Evolutionary conservation across 306 rosid species (phyloP).

Genomic region (Vachellia pachyceras): DNA sequence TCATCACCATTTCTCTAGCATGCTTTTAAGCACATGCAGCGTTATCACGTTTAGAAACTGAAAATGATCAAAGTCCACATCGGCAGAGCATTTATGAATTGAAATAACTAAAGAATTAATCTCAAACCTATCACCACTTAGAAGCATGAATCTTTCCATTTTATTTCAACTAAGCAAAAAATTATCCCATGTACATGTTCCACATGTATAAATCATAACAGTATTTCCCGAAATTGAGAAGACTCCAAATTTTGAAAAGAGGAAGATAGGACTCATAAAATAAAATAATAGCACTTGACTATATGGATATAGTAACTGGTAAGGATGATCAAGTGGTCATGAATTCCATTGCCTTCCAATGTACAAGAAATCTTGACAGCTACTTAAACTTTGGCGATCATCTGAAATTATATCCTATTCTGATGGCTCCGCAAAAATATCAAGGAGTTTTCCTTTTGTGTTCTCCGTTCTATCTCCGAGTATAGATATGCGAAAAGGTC

Average conservation of each 20-base stretch:
- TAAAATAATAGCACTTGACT: slow-evolving; percentile 30
- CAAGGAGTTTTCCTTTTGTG: slow-evolving; percentile 28
- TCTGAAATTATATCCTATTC: slow-evolving; percentile 23
- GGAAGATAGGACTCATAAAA: not conserved
- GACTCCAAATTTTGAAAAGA: slow-evolving; percentile 9
- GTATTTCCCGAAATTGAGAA: slow-evolving; percentile 29
- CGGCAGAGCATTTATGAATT: not conserved
- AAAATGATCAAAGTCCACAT: not conserved
- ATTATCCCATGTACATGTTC: slow-evolving; percentile 33
- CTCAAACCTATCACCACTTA: slow-evolving; percentile 1
- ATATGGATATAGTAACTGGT: slow-evolving; percentile 23
- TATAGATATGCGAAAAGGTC: not conserved
- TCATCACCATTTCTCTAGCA: not conserved
- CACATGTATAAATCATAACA: not conserved
- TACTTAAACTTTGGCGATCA: slow-evolving; percentile 10
- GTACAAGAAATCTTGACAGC: slow-evolving; percentile 18
- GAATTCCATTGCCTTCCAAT: slow-evolving; percentile 14
- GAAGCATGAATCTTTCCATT: slow-evolving; percentile 20
- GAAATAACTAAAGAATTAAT: slow-evolving; percentile 4
- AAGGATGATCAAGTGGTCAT: slow-evolving; percentile 9
- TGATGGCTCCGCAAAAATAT: slow-evolving; percentile 27
- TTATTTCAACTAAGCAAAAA: slow-evolving; percentile 20
- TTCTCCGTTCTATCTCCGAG: slow-evolving; percentile 33
- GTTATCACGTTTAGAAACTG: too few species aligned
- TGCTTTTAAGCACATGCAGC: not conserved